phyloP scores from a whole-genome alignment of 352 stramenopile species.

The Phytophthora meadii region DNA sequence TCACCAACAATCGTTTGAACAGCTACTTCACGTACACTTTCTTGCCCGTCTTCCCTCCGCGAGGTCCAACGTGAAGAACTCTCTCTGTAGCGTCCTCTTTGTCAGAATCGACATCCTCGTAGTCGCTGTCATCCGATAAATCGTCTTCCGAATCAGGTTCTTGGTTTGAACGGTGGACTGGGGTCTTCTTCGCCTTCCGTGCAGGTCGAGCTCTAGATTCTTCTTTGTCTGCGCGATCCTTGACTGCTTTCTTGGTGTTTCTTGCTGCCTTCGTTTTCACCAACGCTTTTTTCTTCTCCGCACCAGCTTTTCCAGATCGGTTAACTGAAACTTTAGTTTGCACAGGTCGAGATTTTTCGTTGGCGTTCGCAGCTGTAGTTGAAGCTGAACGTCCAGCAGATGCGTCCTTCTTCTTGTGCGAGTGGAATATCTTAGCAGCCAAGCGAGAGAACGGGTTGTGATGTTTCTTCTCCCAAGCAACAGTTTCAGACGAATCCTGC shows the following conservation, averaged over 20 bases:
- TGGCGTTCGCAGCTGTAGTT: neutral
- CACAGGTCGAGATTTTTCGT: neutral
- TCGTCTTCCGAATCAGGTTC: slow-evolving; percentile 13
- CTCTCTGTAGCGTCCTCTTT: slow-evolving; percentile 7
- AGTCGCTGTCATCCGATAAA: slow-evolving; percentile 24
- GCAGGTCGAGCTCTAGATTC: slow-evolving; percentile 7
- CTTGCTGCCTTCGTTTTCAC: slow-evolving; percentile 4
- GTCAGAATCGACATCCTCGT: slow-evolving; percentile 14
- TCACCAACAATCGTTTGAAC: too few relatives aligned
- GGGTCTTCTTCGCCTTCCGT: slow-evolving; percentile 7
- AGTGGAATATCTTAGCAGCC: slow-evolving; percentile 39
- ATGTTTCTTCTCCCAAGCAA: slow-evolving; percentile 21
- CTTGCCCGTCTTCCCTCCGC: slow-evolving; percentile 36
- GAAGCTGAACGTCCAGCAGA: slow-evolving; percentile 5
- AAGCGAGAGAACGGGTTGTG: slow-evolving; percentile 40
- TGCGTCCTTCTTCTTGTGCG: slow-evolving; percentile 25
- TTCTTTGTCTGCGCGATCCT: slow-evolving; percentile 3
- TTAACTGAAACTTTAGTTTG: slow-evolving; percentile 15
- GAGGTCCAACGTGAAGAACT: slow-evolving; percentile 29
- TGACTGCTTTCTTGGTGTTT: slow-evolving; percentile 15
- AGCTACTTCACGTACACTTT: slow-evolving; percentile 39
- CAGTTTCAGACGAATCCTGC: neutral
- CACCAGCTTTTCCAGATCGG: slow-evolving; percentile 1
- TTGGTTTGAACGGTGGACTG: slow-evolving; percentile 7
- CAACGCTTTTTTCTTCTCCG: slow-evolving; percentile 10